phyloP scores from a whole-genome alignment of 179 eudicot genomes.

The Sideroxylon spinosum region DNA sequence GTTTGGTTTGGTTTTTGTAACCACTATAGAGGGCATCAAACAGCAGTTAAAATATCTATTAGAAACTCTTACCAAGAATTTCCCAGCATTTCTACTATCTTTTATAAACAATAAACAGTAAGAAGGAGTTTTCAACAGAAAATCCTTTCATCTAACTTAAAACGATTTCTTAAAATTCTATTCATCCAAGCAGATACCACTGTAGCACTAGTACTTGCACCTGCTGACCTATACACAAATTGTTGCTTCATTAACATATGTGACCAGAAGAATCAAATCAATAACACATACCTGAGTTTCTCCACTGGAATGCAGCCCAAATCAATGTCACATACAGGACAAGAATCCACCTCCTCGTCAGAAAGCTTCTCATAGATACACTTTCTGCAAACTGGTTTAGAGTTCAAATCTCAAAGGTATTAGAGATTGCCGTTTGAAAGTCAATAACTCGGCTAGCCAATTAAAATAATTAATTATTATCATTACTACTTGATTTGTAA shows the following conservation, averaged over 20 bases:
- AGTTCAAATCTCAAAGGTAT: neutral
- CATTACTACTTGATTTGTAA: too few relatives aligned
- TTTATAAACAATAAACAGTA: neutral
- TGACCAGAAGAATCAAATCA: neutral
- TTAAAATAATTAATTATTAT: too few relatives aligned
- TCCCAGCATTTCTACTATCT: neutral
- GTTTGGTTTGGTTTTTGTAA: too few relatives aligned
- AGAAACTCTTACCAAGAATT: neutral
- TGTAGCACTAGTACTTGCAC: too few relatives aligned
- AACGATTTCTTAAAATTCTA: too few relatives aligned
- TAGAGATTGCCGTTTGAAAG: neutral
- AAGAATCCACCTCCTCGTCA: constrained; percentile 68
- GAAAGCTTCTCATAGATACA: constrained; percentile 72
- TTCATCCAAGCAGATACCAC: too few relatives aligned
- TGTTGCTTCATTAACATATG: neutral
- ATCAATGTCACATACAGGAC: constrained; percentile 73
- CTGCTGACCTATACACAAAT: neutral
- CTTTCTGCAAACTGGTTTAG: constrained; percentile 68
- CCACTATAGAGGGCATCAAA: neutral
- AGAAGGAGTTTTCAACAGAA: too few relatives aligned
- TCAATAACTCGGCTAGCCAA: neutral
- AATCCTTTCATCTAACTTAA: too few relatives aligned
- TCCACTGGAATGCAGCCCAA: constrained; percentile 72
- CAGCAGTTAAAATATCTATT: neutral
- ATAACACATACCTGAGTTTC: constrained; percentile 58